Evolutionary conservation across 352 stramenopile genomes (phyloP).

Genomic region (Plasmopara viticola): DNA sequence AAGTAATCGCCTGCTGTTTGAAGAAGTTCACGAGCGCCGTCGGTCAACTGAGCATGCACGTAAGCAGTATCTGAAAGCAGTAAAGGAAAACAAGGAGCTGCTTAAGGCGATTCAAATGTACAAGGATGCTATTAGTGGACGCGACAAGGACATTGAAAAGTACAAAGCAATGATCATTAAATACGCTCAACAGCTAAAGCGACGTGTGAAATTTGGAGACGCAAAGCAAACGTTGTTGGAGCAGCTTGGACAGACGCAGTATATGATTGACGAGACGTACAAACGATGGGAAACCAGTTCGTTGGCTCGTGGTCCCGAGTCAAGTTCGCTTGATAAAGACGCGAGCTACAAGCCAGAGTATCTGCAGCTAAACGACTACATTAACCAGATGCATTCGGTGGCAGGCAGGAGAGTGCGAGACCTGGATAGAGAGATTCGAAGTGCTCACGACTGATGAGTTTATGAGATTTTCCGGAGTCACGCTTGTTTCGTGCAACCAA

Average conservation of each 20-base stretch:
- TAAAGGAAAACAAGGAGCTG: conserved; percentile 64
- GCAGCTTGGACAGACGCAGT: conserved; percentile 72
- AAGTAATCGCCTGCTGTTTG: conserved; percentile 56
- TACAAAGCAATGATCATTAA: conserved; percentile 47
- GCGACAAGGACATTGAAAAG: conserved; percentile 65
- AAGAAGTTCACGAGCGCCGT: conserved; percentile 53
- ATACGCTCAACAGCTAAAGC: conserved; percentile 45
- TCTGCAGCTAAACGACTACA: conserved; percentile 53
- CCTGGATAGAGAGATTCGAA: conserved; percentile 72
- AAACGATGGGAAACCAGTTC: conserved; percentile 65
- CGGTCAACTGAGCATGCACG: conserved; percentile 43
- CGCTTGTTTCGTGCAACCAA: too few relatives aligned
- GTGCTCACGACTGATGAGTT: conserved; percentile 14
- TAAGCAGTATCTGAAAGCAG: conserved; percentile 48
- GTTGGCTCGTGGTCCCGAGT: conserved; percentile 16
- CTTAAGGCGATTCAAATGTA: conserved; percentile 56
- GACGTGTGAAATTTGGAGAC: conserved; percentile 46
- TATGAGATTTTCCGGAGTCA: too few relatives aligned
- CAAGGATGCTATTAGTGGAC: conserved; percentile 47
- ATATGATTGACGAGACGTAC: conserved; percentile 69
- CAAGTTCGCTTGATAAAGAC: conserved; percentile 4
- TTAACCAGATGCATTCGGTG: conserved; percentile 47
- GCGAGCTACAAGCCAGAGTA: conserved; percentile 23
- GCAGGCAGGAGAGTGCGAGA: conserved; percentile 54
- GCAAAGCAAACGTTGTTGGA: conserved; percentile 69